Conservation (phyloP, 306 rosid species). For the Sesbania bispinosa region DNA sequence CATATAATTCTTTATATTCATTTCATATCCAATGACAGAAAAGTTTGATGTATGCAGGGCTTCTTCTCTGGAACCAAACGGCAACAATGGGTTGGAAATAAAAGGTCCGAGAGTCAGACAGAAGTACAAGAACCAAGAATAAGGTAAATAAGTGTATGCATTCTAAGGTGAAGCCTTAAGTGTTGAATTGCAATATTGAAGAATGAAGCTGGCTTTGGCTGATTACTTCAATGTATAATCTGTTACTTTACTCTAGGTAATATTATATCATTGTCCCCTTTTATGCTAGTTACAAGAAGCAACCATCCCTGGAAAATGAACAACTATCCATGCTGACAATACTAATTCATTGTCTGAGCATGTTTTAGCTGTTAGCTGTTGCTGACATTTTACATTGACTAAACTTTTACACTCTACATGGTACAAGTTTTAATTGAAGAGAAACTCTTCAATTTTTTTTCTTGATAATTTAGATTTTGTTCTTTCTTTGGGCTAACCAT, state of each 20-base stretch:
- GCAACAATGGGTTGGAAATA: conserved; percentile 74
- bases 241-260: not conserved
- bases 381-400: not conserved
- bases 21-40: not conserved
- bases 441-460: not conserved
- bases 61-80: conserved; percentile 77
- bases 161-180: not conserved
- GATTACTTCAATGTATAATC: not conserved
- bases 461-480: not conserved
- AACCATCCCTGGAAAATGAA: not conserved
- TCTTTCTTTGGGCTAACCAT: not conserved
- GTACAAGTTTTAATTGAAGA: not conserved
- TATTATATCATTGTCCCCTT: not conserved
- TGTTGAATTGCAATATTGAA: not conserved
- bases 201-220: not conserved
- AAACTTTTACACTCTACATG: not conserved
- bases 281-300: not conserved
- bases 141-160: conserved; percentile 46
- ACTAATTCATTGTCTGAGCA: not conserved
- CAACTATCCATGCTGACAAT: not conserved
- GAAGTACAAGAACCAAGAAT: conserved; percentile 52
- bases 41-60: conserved; percentile 54
- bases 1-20: not conserved
- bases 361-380: not conserved
- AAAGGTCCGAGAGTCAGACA: conserved; percentile 24